Evolutionary conservation across 768 basidiomycete genomes (phyloP).

Genomic region (Lactarius indigo): DNA sequence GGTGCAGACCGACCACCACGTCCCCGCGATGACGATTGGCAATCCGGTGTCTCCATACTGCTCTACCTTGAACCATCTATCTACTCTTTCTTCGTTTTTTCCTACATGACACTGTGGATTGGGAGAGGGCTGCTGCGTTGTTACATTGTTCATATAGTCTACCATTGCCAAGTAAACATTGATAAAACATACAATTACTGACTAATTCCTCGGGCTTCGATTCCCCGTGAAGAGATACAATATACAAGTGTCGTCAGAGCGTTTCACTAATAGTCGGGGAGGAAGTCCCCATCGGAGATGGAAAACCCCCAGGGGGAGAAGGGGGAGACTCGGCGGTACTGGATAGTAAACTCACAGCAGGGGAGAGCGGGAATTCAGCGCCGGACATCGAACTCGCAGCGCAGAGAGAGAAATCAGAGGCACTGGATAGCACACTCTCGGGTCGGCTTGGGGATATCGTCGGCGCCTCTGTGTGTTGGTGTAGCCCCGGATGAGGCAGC

Average conservation of each 20-base stretch:
- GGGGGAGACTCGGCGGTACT: too few species aligned
- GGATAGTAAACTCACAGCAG: neutral
- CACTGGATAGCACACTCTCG: neutral
- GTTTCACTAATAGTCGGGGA: too few species aligned
- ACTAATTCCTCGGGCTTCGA: too few species aligned
- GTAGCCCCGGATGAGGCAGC: neutral
- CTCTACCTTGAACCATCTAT: slow-evolving; percentile 41
- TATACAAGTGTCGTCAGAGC: neutral
- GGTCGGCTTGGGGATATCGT: neutral
- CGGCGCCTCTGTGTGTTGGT: neutral
- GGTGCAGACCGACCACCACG: slow-evolving; percentile 95
- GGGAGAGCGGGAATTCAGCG: neutral
- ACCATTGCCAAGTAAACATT: neutral
- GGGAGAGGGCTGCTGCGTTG: neutral
- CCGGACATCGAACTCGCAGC: neutral
- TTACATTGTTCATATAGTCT: neutral
- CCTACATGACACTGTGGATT: too few species aligned
- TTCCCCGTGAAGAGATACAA: neutral
- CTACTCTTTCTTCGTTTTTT: neutral
- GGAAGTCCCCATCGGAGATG: too few species aligned
- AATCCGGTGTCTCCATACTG: slow-evolving; percentile 62
- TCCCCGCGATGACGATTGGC: slow-evolving; percentile 92
- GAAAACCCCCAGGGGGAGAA: too few species aligned
- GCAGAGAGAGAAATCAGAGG: neutral
- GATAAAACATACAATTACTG: neutral